Percentiles rank a stretch among this genome's conserved stretches.
Conservation (phyloP, 257 asterid species). For the Ligustrum vulgare region DNA sequence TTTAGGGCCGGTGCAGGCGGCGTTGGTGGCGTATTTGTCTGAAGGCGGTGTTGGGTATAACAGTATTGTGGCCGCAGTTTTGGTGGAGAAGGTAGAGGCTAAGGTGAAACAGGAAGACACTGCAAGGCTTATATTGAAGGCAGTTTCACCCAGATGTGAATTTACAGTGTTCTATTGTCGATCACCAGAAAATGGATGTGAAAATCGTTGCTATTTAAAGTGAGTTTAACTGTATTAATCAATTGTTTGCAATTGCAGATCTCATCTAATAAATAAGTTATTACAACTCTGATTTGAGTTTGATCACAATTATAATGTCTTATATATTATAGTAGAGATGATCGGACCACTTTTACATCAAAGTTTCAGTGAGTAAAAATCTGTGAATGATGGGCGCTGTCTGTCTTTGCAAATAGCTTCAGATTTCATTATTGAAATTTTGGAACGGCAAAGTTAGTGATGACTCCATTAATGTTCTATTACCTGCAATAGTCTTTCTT, state of each 20-base stretch:
- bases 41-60: slow-evolving; percentile 75
- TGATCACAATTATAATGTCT: neutral
- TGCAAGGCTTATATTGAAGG: slow-evolving; percentile 59
- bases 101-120: slow-evolving; percentile 70
- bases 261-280: neutral
- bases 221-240: slow-evolving; percentile 8
- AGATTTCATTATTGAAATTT: neutral
- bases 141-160: slow-evolving; percentile 62
- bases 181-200: slow-evolving; percentile 29
- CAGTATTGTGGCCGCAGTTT: slow-evolving; percentile 69
- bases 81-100: slow-evolving; percentile 72
- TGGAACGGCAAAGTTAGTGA: no score
- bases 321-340: neutral
- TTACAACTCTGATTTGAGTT: neutral
- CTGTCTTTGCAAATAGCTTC: neutral
- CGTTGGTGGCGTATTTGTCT: slow-evolving; percentile 69
- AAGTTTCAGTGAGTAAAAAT: neutral
- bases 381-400: neutral
- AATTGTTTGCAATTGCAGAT: neutral
- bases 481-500: no score
- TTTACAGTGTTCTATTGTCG: slow-evolving; percentile 49
- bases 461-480: no score
- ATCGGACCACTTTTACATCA: neutral
- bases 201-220: slow-evolving; percentile 24
- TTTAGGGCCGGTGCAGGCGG: slow-evolving; percentile 82